phyloP scores from a whole-genome alignment of 2,329 filamentous ascomycete genomes.

The Fusarium tanahbumbuense region DNA sequence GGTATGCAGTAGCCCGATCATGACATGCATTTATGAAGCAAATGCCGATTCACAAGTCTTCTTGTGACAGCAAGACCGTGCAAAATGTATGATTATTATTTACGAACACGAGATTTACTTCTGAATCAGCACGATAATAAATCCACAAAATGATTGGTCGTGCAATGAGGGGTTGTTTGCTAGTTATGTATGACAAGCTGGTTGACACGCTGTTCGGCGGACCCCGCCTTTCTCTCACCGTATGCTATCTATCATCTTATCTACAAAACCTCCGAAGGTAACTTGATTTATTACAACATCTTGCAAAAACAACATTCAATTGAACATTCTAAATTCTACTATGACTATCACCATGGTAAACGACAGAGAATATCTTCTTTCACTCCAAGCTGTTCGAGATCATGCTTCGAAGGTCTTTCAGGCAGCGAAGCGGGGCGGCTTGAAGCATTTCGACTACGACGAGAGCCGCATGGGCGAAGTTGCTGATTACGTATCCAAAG shows the following conservation, averaged over 20 bases:
- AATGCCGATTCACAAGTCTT: neutral
- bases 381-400: constrained; percentile 53
- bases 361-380: constrained; percentile 49
- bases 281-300: neutral
- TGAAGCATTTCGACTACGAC: constrained; percentile 58
- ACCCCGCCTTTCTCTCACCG: constrained; percentile 10
- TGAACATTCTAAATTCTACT: neutral
- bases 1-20: neutral
- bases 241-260: neutral
- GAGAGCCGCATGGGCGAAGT: constrained; percentile 52
- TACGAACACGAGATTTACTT: neutral
- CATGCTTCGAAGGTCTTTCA: constrained; percentile 49
- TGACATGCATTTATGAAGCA: neutral
- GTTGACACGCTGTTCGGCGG: neutral
- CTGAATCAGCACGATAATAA: neutral
- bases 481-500: constrained; percentile 56
- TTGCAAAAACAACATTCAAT: neutral
- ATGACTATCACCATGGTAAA: constrained; percentile 6
- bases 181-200: constrained; percentile 9
- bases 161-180: neutral
- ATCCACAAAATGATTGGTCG: neutral
- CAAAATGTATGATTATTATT: neutral
- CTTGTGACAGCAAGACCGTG: neutral
- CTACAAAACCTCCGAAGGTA: neutral
- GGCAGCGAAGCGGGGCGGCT: constrained; percentile 52